Conservation (phyloP, 805 yeast genomes). For the Candida maltosa region DNA sequence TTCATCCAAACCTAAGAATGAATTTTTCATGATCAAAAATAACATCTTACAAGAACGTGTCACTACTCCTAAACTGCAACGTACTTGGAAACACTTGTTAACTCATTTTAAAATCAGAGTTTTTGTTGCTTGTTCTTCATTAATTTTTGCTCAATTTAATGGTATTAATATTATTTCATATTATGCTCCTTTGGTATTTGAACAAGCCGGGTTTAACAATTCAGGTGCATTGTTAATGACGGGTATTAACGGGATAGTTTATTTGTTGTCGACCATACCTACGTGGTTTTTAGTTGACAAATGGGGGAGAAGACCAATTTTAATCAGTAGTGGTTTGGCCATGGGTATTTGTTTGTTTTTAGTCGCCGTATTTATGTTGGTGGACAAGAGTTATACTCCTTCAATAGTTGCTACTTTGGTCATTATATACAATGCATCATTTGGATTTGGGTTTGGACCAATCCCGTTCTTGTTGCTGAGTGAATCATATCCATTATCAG, state of each 20-base stretch:
- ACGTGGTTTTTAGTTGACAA: conserved; percentile 45
- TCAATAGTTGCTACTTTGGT: conserved; percentile 38
- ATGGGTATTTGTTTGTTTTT: conserved; percentile 36
- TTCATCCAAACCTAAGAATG: conserved; percentile 29
- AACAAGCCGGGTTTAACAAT: conserved; percentile 42
- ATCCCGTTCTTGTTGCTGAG: conserved; percentile 43
- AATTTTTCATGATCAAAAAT: conserved; percentile 46
- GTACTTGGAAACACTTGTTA: conserved; percentile 43
- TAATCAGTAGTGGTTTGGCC: conserved; percentile 36
- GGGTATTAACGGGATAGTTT: conserved; percentile 39
- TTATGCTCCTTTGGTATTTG: conserved; percentile 56
- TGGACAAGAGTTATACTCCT: conserved; percentile 32
- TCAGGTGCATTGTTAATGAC: conserved; percentile 42
- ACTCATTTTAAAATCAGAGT: conserved; percentile 33
- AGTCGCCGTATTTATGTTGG: conserved; percentile 31
- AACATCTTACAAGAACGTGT: conserved; percentile 38
- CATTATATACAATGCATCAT: conserved; percentile 39
- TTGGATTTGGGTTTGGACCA: conserved; percentile 48
- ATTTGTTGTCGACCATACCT: conserved; percentile 37
- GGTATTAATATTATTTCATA: conserved; percentile 60
- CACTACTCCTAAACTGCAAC: conserved; percentile 33
- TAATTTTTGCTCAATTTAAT: conserved; percentile 45
- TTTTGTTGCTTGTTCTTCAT: conserved; percentile 38
- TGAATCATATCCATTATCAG: conserved; percentile 41
- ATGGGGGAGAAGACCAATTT: conserved; percentile 45